Conservation (phyloP, 129 eudicot genomes). For the Saussurea involucrata region DNA sequence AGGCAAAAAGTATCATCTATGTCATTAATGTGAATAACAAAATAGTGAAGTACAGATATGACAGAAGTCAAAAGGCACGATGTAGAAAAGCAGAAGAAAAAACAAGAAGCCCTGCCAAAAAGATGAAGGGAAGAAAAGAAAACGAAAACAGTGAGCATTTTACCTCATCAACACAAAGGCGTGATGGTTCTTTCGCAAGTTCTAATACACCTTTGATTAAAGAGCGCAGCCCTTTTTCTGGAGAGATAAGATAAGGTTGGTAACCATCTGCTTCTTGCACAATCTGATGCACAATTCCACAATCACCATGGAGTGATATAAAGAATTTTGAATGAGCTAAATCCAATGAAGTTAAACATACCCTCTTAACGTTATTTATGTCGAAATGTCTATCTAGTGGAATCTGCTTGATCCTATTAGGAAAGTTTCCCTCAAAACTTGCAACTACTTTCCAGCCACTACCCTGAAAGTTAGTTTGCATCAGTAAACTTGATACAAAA, state of each 20-base stretch:
- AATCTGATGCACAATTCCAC: slow-evolving; percentile 48
- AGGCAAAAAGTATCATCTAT: background rate
- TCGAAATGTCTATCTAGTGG: slow-evolving; percentile 97
- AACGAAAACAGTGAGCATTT: background rate
- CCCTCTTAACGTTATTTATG: slow-evolving; percentile 93
- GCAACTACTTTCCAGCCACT: slow-evolving; percentile 97
- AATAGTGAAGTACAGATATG: background rate
- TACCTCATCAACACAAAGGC: slow-evolving; percentile 99
- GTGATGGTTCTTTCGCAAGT: slow-evolving; percentile 98
- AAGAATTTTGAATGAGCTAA: background rate
- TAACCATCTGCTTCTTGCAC: slow-evolving; percentile 99
- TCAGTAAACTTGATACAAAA: background rate
- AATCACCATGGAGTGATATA: slow-evolving; percentile 10
- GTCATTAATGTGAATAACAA: background rate
- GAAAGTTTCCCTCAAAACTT: slow-evolving; percentile 95
- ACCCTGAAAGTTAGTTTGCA: slow-evolving; percentile 48
- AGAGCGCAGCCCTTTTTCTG: slow-evolving; percentile 96
- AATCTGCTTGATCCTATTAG: slow-evolving; percentile 92
- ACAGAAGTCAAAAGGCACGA: background rate
- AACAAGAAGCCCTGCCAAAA: background rate
- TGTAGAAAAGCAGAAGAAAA: background rate
- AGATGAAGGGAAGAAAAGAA: background rate
- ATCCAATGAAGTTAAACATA: slow-evolving; percentile 13
- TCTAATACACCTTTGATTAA: slow-evolving; percentile 82
- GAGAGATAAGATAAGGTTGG: slow-evolving; percentile 98